Evolutionary conservation across 805 yeast species (phyloP).

Genomic region (Nakazawaea pomicola): DNA sequence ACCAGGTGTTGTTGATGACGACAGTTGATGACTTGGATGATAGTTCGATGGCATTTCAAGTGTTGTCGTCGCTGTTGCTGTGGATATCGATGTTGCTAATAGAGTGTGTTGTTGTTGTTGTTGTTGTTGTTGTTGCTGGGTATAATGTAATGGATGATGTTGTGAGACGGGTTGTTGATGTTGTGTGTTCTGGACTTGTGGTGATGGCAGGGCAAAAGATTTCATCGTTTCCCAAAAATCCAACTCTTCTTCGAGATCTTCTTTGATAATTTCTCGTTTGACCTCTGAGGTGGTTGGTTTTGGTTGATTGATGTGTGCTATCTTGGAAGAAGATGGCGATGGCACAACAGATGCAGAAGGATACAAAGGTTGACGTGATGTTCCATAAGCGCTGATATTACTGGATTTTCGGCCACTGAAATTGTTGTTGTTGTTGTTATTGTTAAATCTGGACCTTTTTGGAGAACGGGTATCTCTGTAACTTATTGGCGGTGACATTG

Average conservation of each 20-base stretch:
- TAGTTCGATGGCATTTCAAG: slow-evolving; percentile 8
- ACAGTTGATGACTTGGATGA: slow-evolving; percentile 11
- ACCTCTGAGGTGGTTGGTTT: background rate
- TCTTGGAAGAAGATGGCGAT: background rate
- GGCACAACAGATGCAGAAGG: slow-evolving; percentile 1
- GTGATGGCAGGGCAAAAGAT: slow-evolving; percentile 37
- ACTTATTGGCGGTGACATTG: slow-evolving; percentile 10
- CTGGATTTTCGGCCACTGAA: too few relatives aligned
- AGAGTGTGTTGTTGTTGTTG: slow-evolving; percentile 9
- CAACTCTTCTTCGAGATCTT: slow-evolving; percentile 54
- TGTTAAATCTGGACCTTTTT: slow-evolving; percentile 9
- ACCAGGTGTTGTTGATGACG: slow-evolving; percentile 3
- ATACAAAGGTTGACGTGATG: slow-evolving; percentile 8
- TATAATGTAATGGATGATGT: slow-evolving; percentile 9
- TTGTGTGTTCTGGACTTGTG: too few relatives aligned
- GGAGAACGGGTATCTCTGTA: slow-evolving; percentile 13
- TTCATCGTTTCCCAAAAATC: slow-evolving; percentile 74
- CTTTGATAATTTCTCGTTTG: too few relatives aligned
- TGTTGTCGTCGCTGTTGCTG: background rate
- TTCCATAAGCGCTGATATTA: slow-evolving; percentile 7
- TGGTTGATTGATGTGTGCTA: slow-evolving; percentile 1
- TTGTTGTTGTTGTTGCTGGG: slow-evolving; percentile 1
- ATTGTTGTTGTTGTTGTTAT: slow-evolving; percentile 12
- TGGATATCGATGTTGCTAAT: slow-evolving; percentile 7
- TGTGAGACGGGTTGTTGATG: slow-evolving; percentile 10